Conservation (phyloP, 169 alveolate species). For the Eimeria tenella region DNA sequence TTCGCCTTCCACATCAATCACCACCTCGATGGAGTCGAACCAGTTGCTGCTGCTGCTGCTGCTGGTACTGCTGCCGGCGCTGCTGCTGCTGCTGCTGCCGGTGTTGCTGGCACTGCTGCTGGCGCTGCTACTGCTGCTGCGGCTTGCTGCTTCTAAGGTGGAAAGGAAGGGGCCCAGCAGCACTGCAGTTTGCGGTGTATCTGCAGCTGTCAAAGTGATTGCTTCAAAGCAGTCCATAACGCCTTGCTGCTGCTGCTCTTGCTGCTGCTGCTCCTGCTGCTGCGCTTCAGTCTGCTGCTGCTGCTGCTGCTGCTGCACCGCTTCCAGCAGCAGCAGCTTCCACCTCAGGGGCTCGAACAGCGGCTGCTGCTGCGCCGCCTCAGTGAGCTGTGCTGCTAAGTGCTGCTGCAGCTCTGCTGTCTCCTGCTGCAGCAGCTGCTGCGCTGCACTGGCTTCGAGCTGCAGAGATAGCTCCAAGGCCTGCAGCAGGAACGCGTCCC, state of each 20-base stretch:
- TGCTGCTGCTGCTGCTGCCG: not conserved
- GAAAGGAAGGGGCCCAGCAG: conserved; percentile 1
- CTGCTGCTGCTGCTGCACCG: conserved; percentile 9
- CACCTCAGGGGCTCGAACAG: conserved; percentile 16
- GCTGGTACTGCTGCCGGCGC: not conserved
- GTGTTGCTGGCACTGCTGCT: not conserved
- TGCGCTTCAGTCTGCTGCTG: not conserved
- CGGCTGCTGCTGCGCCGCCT: conserved; percentile 23
- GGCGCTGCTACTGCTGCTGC: not conserved
- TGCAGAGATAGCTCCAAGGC: conserved; percentile 30
- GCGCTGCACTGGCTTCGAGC: conserved; percentile 17
- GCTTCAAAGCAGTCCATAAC: not conserved
- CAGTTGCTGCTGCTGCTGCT: conserved; percentile 28
- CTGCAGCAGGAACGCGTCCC: conserved; percentile 9
- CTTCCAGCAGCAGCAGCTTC: conserved; percentile 49
- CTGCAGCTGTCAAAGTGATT: not conserved
- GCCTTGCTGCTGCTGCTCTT: not conserved
- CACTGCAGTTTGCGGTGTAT: not conserved
- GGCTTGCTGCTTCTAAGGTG: not conserved
- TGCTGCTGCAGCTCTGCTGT: conserved; percentile 4
- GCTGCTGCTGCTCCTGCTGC: conserved; percentile 21
- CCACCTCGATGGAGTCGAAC: not conserved
- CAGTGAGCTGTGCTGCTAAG: conserved; percentile 3
- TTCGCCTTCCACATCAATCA: not conserved
- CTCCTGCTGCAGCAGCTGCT: not conserved